Evolutionary conservation across 148 eudicot genomes (phyloP).

Genomic region (Fallopia convolvulus): DNA sequence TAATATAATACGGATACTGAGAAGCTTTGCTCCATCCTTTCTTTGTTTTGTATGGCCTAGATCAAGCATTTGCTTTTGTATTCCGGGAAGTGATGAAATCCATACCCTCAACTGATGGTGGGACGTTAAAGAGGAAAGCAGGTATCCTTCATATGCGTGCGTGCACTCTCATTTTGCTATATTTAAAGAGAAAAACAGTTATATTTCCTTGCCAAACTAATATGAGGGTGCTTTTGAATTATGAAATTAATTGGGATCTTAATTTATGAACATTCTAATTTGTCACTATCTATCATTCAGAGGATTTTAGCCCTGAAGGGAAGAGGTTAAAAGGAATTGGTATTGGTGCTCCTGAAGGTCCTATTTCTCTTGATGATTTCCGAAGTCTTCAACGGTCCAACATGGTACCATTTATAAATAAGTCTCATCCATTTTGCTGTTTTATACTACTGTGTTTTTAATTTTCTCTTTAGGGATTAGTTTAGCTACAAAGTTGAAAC

Average conservation of each 20-base stretch:
- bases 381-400: constrained; percentile 91
- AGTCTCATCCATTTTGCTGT: not conserved
- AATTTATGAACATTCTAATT: not conserved
- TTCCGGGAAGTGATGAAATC: constrained; percentile 67
- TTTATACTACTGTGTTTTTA: not conserved
- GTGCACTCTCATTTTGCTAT: not conserved
- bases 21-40: not conserved
- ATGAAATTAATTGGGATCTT: not conserved
- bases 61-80: constrained; percentile 75
- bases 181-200: not conserved
- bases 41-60: constrained; percentile 38
- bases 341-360: constrained; percentile 88
- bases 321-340: constrained; percentile 94
- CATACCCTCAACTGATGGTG: constrained; percentile 32
- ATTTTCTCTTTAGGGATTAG: not conserved
- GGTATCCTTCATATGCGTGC: constrained; percentile 31
- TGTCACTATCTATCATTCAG: constrained; percentile 25
- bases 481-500: not conserved
- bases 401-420: constrained; percentile 39
- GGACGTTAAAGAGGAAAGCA: constrained; percentile 65
- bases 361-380: constrained; percentile 92
- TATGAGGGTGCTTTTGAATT: not conserved
- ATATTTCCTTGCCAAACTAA: not conserved
- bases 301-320: constrained; percentile 52
- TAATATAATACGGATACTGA: not conserved